These are phyloP conservation scores for Fistulifera solaris DNA, from an alignment of 108 stramenopile genomes.

Conservation along the genomic window DNA sequence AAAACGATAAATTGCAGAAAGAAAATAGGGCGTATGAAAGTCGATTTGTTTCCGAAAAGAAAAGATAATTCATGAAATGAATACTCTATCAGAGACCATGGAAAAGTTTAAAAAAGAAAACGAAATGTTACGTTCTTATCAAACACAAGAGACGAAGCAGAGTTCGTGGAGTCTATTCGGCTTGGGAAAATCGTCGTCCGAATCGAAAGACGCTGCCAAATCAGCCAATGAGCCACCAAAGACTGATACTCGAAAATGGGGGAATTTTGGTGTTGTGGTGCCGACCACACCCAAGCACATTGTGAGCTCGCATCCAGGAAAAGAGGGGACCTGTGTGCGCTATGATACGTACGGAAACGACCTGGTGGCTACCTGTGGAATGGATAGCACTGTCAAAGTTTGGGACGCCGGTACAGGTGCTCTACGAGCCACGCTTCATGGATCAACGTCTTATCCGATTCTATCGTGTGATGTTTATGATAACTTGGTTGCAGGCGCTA, in stretches of 20 bases:
- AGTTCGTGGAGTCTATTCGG: slow-evolving; percentile 6
- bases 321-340: slow-evolving; percentile 55
- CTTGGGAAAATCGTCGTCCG: background rate
- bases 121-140: slow-evolving; percentile 38
- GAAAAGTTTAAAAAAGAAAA: slow-evolving; percentile 55
- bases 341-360: slow-evolving; percentile 56
- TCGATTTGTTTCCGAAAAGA: slow-evolving; percentile 57
- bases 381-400: slow-evolving; percentile 62
- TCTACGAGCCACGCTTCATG: slow-evolving; percentile 44
- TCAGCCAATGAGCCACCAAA: slow-evolving; percentile 12
- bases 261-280: slow-evolving; percentile 31
- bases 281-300: slow-evolving; percentile 48
- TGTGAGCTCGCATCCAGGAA: slow-evolving; percentile 41
- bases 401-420: slow-evolving; percentile 70
- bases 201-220: slow-evolving; percentile 4
- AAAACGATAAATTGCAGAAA: slow-evolving; percentile 57
- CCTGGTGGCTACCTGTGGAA: slow-evolving; percentile 53
- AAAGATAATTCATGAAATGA: slow-evolving; percentile 58
- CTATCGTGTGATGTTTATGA: slow-evolving; percentile 61
- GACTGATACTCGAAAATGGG: slow-evolving; percentile 33
- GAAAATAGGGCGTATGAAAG: slow-evolving; percentile 43
- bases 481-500: slow-evolving; percentile 52
- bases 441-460: slow-evolving; percentile 43
- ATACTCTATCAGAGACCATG: slow-evolving; percentile 60
- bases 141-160: slow-evolving; percentile 33